Conservation (phyloP, 202 grass and related monocot genomes). For the Musa balbisiana region DNA sequence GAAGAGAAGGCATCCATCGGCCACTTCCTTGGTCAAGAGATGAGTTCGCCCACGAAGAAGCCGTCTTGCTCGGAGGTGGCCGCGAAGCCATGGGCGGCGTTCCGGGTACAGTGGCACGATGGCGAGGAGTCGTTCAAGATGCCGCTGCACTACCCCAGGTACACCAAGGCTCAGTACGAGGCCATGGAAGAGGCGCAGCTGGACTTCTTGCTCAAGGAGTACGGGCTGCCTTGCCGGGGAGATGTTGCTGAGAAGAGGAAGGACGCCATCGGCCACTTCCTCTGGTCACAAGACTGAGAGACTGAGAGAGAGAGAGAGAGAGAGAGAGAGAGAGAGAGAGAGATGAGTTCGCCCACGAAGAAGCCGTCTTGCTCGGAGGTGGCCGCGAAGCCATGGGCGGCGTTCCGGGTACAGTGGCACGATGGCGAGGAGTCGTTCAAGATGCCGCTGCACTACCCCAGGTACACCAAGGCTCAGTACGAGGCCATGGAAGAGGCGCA, state of each 20-base stretch:
- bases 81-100: background rate
- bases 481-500: conserved; percentile 8
- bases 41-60: too few species aligned
- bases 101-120: background rate
- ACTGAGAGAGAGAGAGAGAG: too few species aligned
- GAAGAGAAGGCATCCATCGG: too few species aligned
- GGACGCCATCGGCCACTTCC: conserved; percentile 3
- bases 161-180: conserved; percentile 7
- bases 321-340: too few species aligned
- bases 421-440: background rate
- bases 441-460: conserved; percentile 11
- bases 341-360: too few species aligned
- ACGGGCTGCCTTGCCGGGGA: background rate
- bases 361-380: background rate
- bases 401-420: background rate
- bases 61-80: background rate
- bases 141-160: conserved; percentile 7
- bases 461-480: conserved; percentile 6
- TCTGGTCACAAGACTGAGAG: background rate
- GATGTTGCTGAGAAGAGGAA: background rate
- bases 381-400: background rate
- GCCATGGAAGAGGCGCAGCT: conserved; percentile 10
- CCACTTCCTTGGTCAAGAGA: too few species aligned
- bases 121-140: background rate
- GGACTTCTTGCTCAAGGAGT: conserved; percentile 1